Percentiles rank a stretch among this genome's conserved stretches.
phyloP scores from a whole-genome alignment of 768 basidiomycete genomes.

The Tulasnella sp. region DNA sequence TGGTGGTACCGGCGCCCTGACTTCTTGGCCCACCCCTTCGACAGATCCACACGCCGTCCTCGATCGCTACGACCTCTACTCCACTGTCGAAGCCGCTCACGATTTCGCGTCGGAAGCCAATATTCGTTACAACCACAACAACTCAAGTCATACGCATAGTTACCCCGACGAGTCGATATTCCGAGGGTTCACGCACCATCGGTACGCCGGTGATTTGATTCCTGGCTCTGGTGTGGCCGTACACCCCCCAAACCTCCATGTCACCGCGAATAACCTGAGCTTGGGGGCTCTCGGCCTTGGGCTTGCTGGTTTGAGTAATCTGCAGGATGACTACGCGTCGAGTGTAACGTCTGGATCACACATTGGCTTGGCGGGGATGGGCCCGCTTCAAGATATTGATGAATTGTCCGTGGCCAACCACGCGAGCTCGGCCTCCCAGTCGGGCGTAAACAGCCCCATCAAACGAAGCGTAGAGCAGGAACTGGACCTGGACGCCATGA shows the following conservation, averaged over 20 bases:
- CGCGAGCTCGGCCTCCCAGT: neutral
- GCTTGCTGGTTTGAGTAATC: neutral
- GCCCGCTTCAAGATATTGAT: constrained; percentile 2
- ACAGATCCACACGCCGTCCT: constrained; percentile 16
- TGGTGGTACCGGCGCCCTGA: constrained; percentile 10
- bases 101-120: constrained; percentile 20
- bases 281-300: constrained; percentile 2
- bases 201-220: constrained; percentile 19
- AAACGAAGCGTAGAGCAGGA: neutral
- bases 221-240: constrained; percentile 17
- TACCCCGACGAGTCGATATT: constrained; percentile 13
- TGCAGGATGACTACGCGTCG: constrained; percentile 12
- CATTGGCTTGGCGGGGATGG: neutral
- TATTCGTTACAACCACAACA: constrained; percentile 4
- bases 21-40: constrained; percentile 9
- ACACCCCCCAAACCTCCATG: constrained; percentile 9
- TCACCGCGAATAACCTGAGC: neutral
- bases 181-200: constrained; percentile 19
- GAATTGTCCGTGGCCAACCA: constrained; percentile 1
- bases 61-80: constrained; percentile 20
- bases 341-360: constrained; percentile 10
- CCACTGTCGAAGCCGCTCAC: constrained; percentile 18
- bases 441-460: neutral
- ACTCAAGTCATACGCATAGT: constrained; percentile 7
- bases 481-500: constrained; percentile 12